Percentiles rank a stretch among this genome's conserved stretches.
Evolutionary conservation across 331 rosid species (phyloP).

Genomic region (Rosa hybrid): DNA sequence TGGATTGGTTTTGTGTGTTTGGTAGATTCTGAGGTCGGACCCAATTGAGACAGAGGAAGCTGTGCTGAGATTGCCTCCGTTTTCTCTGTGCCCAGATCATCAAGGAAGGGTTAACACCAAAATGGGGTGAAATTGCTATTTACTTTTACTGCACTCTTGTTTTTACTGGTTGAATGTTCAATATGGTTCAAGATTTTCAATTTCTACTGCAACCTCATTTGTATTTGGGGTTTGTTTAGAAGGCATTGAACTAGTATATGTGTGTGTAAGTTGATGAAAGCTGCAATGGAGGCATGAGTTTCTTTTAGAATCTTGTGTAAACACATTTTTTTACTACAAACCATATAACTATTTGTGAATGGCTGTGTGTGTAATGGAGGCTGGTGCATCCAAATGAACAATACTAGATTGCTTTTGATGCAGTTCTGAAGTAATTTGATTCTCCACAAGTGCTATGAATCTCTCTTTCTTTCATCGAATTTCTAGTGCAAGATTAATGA

Average conservation of each 20-base stretch:
- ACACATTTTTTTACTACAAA: neutral
- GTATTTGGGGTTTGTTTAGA: neutral
- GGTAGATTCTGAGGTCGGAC: constrained; percentile 81
- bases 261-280: neutral
- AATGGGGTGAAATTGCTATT: constrained; percentile 20
- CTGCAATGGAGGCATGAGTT: neutral
- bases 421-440: neutral
- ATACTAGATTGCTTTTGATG: neutral
- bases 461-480: neutral
- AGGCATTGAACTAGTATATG: neutral
- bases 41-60: constrained; percentile 94
- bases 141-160: neutral
- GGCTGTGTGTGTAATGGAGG: neutral
- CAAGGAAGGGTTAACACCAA: constrained; percentile 33
- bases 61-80: constrained; percentile 71
- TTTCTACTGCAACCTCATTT: neutral
- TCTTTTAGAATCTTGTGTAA: neutral
- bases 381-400: neutral
- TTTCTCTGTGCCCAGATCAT: constrained; percentile 35
- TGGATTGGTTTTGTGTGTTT: constrained; percentile 10
- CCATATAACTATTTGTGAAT: neutral
- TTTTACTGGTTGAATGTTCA: neutral
- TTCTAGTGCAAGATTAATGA: neutral
- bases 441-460: neutral
- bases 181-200: neutral